Percentiles rank a stretch among this genome's conserved stretches.
phyloP scores from a whole-genome alignment of 106 monocot genomes.

The Dactylorhiza incarnata region DNA sequence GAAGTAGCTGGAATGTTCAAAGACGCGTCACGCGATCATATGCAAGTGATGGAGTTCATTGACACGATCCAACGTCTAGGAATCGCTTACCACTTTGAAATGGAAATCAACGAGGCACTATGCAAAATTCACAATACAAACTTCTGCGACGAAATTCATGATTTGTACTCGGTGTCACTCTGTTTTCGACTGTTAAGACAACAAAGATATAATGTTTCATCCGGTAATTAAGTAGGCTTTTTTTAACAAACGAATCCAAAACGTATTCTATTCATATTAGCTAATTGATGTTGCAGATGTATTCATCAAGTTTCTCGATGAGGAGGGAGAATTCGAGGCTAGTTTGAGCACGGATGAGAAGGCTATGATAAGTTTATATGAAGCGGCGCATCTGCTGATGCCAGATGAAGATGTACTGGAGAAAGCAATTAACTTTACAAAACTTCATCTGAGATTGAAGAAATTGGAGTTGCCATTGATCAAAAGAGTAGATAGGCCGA shows the following conservation, averaged over 20 bases:
- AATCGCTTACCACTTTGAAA: background rate
- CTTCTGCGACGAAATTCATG: background rate
- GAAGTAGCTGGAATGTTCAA: background rate
- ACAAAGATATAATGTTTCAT: background rate
- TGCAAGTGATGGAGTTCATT: background rate
- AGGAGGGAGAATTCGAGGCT: slow-evolving; percentile 13
- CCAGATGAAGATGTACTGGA: slow-evolving; percentile 17
- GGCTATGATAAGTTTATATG: slow-evolving; percentile 16
- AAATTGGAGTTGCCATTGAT: background rate
- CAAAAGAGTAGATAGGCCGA: background rate
- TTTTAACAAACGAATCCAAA: background rate
- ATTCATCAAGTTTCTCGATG: slow-evolving; percentile 17
- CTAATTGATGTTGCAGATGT: slow-evolving; percentile 3
- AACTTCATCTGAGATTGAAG: background rate
- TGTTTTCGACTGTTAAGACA: background rate
- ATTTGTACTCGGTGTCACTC: background rate
- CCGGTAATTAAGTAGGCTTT: background rate
- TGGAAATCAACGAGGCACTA: background rate
- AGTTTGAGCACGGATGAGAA: slow-evolving; percentile 7
- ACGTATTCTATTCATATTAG: background rate
- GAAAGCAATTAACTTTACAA: slow-evolving; percentile 13
- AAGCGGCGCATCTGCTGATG: slow-evolving; percentile 11
- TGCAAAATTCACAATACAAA: background rate
- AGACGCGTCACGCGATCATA: background rate
- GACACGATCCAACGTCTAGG: background rate